These are phyloP conservation scores for Cladophialophora immunda DNA, from an alignment of 2,329 filamentous ascomycete species.

Conservation along the genomic window DNA sequence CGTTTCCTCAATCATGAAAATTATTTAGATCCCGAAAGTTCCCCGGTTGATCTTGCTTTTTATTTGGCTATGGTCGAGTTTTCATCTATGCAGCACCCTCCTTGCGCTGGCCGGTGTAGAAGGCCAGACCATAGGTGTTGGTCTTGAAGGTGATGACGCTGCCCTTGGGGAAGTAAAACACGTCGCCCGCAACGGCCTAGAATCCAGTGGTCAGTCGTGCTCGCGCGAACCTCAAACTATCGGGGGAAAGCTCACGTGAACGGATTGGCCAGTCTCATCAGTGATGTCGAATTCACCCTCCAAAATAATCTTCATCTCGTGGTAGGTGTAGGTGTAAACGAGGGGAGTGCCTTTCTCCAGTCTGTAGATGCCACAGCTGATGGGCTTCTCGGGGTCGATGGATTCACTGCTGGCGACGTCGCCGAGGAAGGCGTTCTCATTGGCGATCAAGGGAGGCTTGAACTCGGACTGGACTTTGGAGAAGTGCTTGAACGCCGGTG, in stretches of 20 bases:
- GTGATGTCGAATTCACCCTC: constrained; percentile 72
- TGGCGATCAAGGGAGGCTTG: constrained; percentile 71
- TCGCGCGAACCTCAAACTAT: background rate
- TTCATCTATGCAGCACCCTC: constrained; percentile 41
- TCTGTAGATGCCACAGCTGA: constrained; percentile 71
- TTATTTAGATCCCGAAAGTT: background rate
- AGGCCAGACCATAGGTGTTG: constrained; percentile 69
- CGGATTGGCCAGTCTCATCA: constrained; percentile 66
- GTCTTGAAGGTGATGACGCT: constrained; percentile 72
- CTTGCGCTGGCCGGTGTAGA: constrained; percentile 54
- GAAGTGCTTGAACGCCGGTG: constrained; percentile 56
- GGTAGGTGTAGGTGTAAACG: constrained; percentile 74
- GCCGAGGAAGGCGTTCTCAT: constrained; percentile 73
- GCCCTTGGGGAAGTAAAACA: constrained; percentile 74
- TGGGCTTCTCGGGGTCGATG: constrained; percentile 65
- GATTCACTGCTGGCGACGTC: constrained; percentile 68
- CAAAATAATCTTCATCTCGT: constrained; percentile 78
- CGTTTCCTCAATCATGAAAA: background rate
- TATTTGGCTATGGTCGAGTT: background rate
- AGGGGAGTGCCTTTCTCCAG: constrained; percentile 73
- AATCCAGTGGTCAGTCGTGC: constrained; percentile 8
- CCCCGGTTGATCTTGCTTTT: constrained; percentile 2
- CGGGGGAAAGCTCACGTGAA: constrained; percentile 30
- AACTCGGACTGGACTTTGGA: constrained; percentile 66
- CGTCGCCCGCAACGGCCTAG: constrained; percentile 68